Base-by-base conservation (phyloP, 345 rosid species). In the Linum lewisii region DNA sequence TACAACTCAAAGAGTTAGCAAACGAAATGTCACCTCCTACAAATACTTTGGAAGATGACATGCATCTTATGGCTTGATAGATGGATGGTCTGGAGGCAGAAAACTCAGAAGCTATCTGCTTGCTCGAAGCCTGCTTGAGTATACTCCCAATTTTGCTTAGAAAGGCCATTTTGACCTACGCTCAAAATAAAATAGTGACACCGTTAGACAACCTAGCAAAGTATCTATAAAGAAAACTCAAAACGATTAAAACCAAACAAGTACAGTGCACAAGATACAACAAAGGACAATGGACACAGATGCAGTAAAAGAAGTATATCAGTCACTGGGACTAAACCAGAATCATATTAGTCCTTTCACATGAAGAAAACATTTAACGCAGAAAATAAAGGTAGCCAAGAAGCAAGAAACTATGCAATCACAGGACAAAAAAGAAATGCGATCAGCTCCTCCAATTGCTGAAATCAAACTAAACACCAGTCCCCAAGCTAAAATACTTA, bases 41-140 rank as follows among this genome's bases (percentile, higher is more conserved):
- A 32, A 93, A 93, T 52, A 93, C 45, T 70, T 89, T 89, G 8
- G 94, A 79, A 47, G 80, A 66, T 26, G 97, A 93, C 89, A 93
- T 83, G 79, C 75, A 78, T 68, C 99, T 63, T 51, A 85, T 60
- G 1, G 82, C 84, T 71, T 89, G 94, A 70, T 72, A 82, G 67
- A 93, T 63, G 51, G 85, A 81, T n/a, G 86, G 91, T 57, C 70
- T 81, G 32, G 88, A 64, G 18, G 72, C 67, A 51, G 88, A 73
- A 55, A 72, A 61, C 15, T 78, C 84, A 51, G 63, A 65, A 63
- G 42, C 69, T 19, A 78, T 75, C 45, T 77, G 89, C 75, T 68
- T 85, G 75, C 70, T 77, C 6, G 78, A 61, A 1, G 86, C 66
- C 78, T 89, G 94, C 83, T 75, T 80, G 57, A 89, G 70, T 52